Percentiles rank a stretch among this genome's conserved stretches.
phyloP scores from a whole-genome alignment of 768 basidiomycete species.

The Hypholoma fasciculare region DNA sequence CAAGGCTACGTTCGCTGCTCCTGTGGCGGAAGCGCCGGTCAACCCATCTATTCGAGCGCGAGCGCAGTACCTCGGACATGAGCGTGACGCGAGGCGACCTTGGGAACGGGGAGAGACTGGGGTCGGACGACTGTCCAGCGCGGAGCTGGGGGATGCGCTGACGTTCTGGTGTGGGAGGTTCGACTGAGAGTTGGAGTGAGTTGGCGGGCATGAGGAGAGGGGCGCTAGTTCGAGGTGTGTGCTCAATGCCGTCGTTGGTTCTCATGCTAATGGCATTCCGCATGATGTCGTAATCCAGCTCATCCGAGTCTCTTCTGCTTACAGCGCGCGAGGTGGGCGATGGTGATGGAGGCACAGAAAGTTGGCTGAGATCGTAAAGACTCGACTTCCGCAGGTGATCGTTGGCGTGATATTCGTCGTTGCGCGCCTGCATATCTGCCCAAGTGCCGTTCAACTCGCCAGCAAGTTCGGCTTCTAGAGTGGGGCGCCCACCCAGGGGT shows the following conservation, averaged over 20 bases:
- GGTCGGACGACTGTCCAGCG: not conserved
- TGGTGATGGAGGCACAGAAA: constrained; percentile 43
- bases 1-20: constrained; percentile 19
- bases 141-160: constrained; percentile 3
- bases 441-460: constrained; percentile 26
- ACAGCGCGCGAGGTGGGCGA: constrained; percentile 23
- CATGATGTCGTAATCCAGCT: constrained; percentile 7
- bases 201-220: constrained; percentile 11
- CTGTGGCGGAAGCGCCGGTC: constrained; percentile 47
- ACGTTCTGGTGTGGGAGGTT: constrained; percentile 42
- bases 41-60: constrained; percentile 60
- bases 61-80: constrained; percentile 53
- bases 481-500: constrained; percentile 23
- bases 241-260: not conserved
- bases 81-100: constrained; percentile 34
- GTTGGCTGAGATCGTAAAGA: constrained; percentile 50
- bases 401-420: constrained; percentile 19
- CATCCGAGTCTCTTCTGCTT: constrained; percentile 2
- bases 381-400: constrained; percentile 56
- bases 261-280: not conserved
- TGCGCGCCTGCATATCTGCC: constrained; percentile 1
- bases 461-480: constrained; percentile 57
- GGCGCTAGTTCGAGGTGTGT: not conserved
- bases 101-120: constrained; percentile 9
- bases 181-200: constrained; percentile 37